Evolutionary conservation across 2,329 filamentous ascomycete genomes (phyloP), one percentile per base, ranked within the genome.

Genomic region (Rutstroemia sydowiana): DNA sequence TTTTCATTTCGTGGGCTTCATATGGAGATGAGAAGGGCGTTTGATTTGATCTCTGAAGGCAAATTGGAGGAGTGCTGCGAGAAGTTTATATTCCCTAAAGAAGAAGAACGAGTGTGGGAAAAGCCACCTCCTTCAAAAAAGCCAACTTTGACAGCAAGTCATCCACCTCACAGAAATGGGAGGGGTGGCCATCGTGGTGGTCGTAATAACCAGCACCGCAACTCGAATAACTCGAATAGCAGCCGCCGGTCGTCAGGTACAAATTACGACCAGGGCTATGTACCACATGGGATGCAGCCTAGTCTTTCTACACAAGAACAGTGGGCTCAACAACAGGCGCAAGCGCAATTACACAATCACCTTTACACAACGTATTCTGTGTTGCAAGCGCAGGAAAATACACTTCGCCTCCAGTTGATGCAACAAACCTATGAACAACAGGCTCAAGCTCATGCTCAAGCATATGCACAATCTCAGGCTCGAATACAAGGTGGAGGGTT

Each of bases 1-100:
- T 95, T 88, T 40, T 92, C 93, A 0, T 96, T 95, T 70, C 82
- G 87, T 46, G 93, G 93, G 1, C 79, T 98, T 28, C 93, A 98
- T 66, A 70, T 89, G 59, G 93, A 98, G 70, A 74, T 98, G 45
- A 82, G 93, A 55, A 79, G 90, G 59, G 93, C 93, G 1, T 97
- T 95, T 66, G 86, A 90, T 53, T 71, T 89, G 51, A 79, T 96
- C 16, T 82, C 87, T 1, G 79, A 87, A 47, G 87, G 82, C 20
- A 88, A 93, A 61, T 75, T 98, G 41, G 79, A 83, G 4, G 84
- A 89, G 62, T 91, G 86, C 66, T 96, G 91, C 68, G 88, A 95
- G 66, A 81, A 92, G 66, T 98, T 85, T 63, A 82, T 87, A 52
- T 96, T 87, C 62, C 93, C 93, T 3, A 86, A 88, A 66, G 90